These are phyloP conservation scores for Claviceps arundinis DNA, from an alignment of 2,329 filamentous ascomycete genomes.

Conservation along the genomic window DNA sequence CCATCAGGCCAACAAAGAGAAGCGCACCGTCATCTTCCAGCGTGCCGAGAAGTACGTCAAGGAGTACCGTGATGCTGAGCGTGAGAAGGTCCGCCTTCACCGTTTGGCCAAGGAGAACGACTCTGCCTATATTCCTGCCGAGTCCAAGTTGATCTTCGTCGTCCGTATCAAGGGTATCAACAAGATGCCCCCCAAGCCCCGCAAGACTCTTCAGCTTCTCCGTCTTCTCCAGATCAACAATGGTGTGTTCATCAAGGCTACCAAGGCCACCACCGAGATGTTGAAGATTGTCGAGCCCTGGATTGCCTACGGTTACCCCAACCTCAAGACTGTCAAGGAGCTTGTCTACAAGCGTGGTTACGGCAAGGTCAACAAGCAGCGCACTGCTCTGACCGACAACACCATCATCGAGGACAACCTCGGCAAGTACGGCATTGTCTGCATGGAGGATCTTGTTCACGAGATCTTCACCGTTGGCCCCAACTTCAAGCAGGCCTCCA, in stretches of 20 bases:
- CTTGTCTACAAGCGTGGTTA: conserved; percentile 99
- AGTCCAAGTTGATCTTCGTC: conserved; percentile 95
- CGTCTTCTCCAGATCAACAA: conserved; percentile 99
- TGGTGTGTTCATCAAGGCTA: conserved; percentile 93
- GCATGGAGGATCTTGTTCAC: conserved; percentile 98
- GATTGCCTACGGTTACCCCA: conserved; percentile 98
- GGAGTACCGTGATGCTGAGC: conserved; percentile 97
- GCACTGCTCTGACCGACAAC: conserved; percentile 93
- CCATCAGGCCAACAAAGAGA: conserved; percentile 92
- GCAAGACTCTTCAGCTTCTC: conserved; percentile 99
- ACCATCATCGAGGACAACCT: conserved; percentile 92
- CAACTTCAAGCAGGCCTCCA: conserved; percentile 99
- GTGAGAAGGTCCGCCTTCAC: conserved; percentile 89
- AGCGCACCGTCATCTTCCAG: conserved; percentile 98
- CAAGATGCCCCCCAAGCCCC: conserved; percentile 99
- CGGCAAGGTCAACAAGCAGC: conserved; percentile 98
- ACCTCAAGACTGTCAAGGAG: conserved; percentile 98
- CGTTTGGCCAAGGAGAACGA: conserved; percentile 86
- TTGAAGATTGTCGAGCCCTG: conserved; percentile 97
- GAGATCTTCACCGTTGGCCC: conserved; percentile 97
- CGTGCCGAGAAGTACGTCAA: conserved; percentile 99
- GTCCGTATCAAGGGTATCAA: conserved; percentile 99
- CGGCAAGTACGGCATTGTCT: conserved; percentile 97
- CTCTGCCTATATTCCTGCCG: conserved; percentile 85
- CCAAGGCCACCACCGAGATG: conserved; percentile 97